phyloP scores from a whole-genome alignment of 495 filamentous ascomycete species.

The Platismatia glauca region DNA sequence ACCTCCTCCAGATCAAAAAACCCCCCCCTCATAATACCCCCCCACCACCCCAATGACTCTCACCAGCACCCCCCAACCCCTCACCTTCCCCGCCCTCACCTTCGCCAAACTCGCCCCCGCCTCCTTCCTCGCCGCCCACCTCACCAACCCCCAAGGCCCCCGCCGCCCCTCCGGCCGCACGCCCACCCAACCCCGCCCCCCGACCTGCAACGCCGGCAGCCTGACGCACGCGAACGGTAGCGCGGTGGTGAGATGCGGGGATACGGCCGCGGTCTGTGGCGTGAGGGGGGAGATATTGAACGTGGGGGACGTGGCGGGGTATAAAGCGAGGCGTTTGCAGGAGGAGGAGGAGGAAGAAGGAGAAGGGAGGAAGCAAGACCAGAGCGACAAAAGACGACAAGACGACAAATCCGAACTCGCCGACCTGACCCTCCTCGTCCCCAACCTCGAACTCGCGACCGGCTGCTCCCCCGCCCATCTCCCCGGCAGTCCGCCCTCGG shows the following conservation, averaged over 20 bases:
- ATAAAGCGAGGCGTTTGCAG: conserved; percentile 21
- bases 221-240: conserved; percentile 83
- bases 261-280: conserved; percentile 87
- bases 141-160: conserved; percentile 49
- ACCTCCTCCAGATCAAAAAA: neutral
- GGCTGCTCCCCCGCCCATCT: conserved; percentile 80
- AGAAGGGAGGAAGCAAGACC: conserved; percentile 25
- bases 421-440: conserved; percentile 68
- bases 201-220: conserved; percentile 65
- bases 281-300: conserved; percentile 76
- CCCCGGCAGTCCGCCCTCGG: conserved; percentile 70
- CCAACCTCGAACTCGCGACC: conserved; percentile 83
- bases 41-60: conserved; percentile 2
- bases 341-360: conserved; percentile 19
- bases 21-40: no score
- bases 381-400: conserved; percentile 22
- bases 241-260: conserved; percentile 76
- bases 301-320: conserved; percentile 12
- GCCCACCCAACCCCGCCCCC: conserved; percentile 57
- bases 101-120: conserved; percentile 86
- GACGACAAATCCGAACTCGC: conserved; percentile 48
- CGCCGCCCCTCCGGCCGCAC: conserved; percentile 72
- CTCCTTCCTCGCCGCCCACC: conserved; percentile 81
- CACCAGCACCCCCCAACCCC: neutral
- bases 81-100: conserved; percentile 56